These are phyloP conservation scores for Exsudoporus frostii DNA, from an alignment of 768 basidiomycete species.

Conservation along the genomic window DNA sequence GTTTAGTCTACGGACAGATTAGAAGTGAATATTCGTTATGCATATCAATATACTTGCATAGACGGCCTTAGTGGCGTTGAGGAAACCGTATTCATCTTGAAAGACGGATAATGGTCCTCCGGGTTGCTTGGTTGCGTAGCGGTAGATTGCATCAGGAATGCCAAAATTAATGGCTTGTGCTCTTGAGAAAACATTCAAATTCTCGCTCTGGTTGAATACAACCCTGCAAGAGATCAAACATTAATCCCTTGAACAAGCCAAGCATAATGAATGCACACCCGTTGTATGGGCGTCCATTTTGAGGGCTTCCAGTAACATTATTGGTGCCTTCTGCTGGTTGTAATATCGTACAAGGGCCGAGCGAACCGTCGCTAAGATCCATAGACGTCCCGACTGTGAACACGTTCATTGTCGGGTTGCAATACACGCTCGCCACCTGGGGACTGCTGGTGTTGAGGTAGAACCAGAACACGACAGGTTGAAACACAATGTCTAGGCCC, in stretches of 20 bases:
- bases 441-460: constrained; percentile 39
- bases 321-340: constrained; percentile 37
- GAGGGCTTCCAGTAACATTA: constrained; percentile 48
- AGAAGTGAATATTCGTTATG: background rate
- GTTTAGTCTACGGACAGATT: constrained; percentile 42
- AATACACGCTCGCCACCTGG: constrained; percentile 54
- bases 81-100: constrained; percentile 46
- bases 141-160: constrained; percentile 61
- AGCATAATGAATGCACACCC: constrained; percentile 39
- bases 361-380: constrained; percentile 41
- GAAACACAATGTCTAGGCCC: constrained; percentile 36
- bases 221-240: constrained; percentile 32
- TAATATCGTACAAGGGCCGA: constrained; percentile 36
- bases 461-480: constrained; percentile 70
- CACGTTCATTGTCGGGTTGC: constrained; percentile 46
- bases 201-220: constrained; percentile 34
- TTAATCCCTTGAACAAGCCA: background rate
- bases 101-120: constrained; percentile 46
- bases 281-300: constrained; percentile 53
- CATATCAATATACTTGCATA: constrained; percentile 20
- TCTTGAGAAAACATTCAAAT: constrained; percentile 51
- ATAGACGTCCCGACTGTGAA: constrained; percentile 43
- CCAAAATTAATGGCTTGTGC: constrained; percentile 47
- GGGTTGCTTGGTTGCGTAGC: constrained; percentile 41
- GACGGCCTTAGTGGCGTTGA: constrained; percentile 46